These are phyloP conservation scores for Alternaria viburni DNA, from an alignment of 2,329 filamentous ascomycete genomes.

Conservation along the genomic window DNA sequence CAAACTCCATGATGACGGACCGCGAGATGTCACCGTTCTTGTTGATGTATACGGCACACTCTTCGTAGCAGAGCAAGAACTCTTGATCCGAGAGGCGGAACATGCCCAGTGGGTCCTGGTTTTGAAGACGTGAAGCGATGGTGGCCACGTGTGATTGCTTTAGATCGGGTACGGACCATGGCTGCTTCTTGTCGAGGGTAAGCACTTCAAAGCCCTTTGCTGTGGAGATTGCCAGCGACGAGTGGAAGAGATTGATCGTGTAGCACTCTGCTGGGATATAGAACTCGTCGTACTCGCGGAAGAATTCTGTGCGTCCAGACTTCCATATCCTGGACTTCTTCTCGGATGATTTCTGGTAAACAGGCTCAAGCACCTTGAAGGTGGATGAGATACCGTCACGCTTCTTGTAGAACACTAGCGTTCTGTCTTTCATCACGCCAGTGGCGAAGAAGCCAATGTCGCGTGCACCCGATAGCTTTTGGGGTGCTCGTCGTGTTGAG, in stretches of 20 bases:
- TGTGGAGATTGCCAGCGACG: constrained; percentile 88
- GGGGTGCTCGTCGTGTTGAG: constrained; percentile 82
- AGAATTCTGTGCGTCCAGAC: constrained; percentile 85
- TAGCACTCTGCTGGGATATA: constrained; percentile 96
- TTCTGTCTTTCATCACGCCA: constrained; percentile 95
- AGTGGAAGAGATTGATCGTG: constrained; percentile 94
- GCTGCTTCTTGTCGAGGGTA: constrained; percentile 95
- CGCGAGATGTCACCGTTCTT: constrained; percentile 96
- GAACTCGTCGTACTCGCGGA: constrained; percentile 98
- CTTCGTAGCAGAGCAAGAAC: constrained; percentile 91
- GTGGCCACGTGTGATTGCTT: constrained; percentile 78
- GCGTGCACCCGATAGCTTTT: constrained; percentile 83
- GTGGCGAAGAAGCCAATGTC: constrained; percentile 97
- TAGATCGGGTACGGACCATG: constrained; percentile 90
- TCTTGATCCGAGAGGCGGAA: constrained; percentile 82
- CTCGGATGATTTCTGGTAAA: constrained; percentile 89
- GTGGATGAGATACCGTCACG: constrained; percentile 89
- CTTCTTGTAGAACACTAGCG: constrained; percentile 95
- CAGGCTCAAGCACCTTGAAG: constrained; percentile 95
- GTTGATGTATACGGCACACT: constrained; percentile 97
- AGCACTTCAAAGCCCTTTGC: constrained; percentile 93
- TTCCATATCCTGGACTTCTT: constrained; percentile 75
- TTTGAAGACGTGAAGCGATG: constrained; percentile 82
- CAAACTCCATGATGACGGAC: constrained; percentile 97
- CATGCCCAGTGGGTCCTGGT: constrained; percentile 91